These are phyloP conservation scores for Pyrus betulifolia DNA, from an alignment of 306 rosid species.

Conservation along the genomic window DNA sequence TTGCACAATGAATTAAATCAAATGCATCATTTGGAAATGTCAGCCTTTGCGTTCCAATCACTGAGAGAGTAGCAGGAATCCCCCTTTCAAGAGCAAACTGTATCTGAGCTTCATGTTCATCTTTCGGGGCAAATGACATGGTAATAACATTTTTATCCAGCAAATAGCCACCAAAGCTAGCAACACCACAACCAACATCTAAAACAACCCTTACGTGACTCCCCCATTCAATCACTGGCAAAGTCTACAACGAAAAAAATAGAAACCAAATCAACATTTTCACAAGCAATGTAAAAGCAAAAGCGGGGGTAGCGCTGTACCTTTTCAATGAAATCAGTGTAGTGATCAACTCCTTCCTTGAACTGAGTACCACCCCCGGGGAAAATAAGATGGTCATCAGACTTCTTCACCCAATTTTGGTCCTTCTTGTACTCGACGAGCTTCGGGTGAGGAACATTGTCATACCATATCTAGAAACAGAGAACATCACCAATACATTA, in stretches of 20 bases:
- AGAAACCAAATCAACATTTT: conserved; percentile 8
- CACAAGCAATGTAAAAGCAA: neutral
- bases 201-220: conserved; percentile 67
- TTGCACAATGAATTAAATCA: conserved; percentile 93
- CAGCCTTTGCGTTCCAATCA: conserved; percentile 84
- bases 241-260: conserved; percentile 32
- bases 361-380: conserved; percentile 99
- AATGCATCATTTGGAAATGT: conserved; percentile 65
- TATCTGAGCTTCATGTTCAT: conserved; percentile 98
- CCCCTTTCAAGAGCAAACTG: conserved; percentile 99
- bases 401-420: conserved; percentile 79
- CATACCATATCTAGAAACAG: conserved; percentile 59
- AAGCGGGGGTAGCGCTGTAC: conserved; percentile 10
- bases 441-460: conserved; percentile 85
- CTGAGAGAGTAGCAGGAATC: conserved; percentile 90
- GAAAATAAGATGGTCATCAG: conserved; percentile 65
- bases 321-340: conserved; percentile 56
- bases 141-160: conserved; percentile 73
- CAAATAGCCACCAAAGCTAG: conserved; percentile 92
- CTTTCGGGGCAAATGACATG: conserved; percentile 97
- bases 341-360: conserved; percentile 77
- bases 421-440: conserved; percentile 94
- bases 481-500: neutral
- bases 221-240: conserved; percentile 65
- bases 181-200: conserved; percentile 97